phyloP scores from a whole-genome alignment of 257 asterid genomes.

The Solanum ahanhuiri region DNA sequence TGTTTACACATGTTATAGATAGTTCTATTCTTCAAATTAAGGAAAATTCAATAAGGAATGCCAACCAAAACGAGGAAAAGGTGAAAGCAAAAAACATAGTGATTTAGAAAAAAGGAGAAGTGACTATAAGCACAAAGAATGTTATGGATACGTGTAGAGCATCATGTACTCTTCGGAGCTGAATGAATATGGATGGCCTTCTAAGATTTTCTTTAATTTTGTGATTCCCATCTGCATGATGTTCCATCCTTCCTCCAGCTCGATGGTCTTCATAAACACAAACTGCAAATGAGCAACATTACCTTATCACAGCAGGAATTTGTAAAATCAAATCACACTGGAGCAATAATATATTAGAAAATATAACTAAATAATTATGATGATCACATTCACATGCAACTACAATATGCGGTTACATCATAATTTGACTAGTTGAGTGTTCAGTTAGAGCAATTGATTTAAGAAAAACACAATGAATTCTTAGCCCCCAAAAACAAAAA shows the following conservation, averaged over 20 bases:
- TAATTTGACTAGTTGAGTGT: background rate
- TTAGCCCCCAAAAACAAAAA: background rate
- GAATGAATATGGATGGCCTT: slow-evolving; percentile 19
- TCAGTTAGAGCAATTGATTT: background rate
- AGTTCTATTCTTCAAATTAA: slow-evolving; percentile 23
- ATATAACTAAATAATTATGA: too few relatives aligned
- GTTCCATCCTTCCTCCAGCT: slow-evolving; percentile 37
- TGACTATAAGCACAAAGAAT: background rate
- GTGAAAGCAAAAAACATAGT: background rate
- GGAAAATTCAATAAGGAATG: background rate
- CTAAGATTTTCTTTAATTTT: slow-evolving; percentile 35
- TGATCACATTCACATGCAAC: too few relatives aligned
- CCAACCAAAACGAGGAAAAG: background rate
- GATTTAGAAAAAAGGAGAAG: background rate
- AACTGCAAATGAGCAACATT: background rate
- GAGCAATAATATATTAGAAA: background rate
- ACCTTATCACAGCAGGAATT: background rate
- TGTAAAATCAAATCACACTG: background rate
- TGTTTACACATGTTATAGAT: slow-evolving; percentile 36
- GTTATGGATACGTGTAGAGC: slow-evolving; percentile 43
- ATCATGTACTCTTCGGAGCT: slow-evolving; percentile 35
- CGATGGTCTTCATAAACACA: slow-evolving; percentile 16
- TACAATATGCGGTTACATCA: background rate
- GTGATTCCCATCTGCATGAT: slow-evolving; percentile 31
- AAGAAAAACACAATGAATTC: background rate